Conservation (phyloP, 768 basidiomycete species). For the Suillus occidentalis region DNA sequence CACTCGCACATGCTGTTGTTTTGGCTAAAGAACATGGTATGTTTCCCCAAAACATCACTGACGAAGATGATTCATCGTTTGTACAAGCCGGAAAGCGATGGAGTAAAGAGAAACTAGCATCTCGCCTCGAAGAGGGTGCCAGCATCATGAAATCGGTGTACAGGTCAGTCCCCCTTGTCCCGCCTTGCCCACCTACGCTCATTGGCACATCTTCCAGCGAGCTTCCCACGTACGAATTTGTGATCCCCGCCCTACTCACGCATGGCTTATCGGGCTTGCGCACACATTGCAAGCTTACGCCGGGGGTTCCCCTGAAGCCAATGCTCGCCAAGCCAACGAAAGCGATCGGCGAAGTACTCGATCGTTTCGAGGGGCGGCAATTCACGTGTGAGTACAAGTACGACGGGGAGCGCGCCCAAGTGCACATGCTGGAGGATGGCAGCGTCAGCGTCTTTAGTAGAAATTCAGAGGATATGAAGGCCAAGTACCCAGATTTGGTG, state of each 20-base stretch:
- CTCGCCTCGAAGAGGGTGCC: constrained; percentile 73
- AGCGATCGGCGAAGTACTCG: constrained; percentile 95
- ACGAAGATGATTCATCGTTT: constrained; percentile 4
- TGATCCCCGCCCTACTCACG: constrained; percentile 86
- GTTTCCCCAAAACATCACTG: constrained; percentile 7
- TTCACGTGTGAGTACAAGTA: constrained; percentile 99
- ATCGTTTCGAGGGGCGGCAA: constrained; percentile 90
- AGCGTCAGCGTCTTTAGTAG: constrained; percentile 90
- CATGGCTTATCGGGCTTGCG: constrained; percentile 70
- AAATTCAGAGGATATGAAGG: constrained; percentile 99
- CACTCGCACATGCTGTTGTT: constrained; percentile 89
- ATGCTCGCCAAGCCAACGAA: constrained; percentile 99
- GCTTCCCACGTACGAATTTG: constrained; percentile 87
- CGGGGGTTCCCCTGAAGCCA: constrained; percentile 95
- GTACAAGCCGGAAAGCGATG: constrained; percentile 67
- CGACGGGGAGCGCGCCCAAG: constrained; percentile 96
- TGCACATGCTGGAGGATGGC: constrained; percentile 83
- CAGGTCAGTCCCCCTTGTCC: constrained; percentile 53
- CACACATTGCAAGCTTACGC: constrained; percentile 84
- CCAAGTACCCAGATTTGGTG: constrained; percentile 98
- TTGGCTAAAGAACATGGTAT: constrained; percentile 67
- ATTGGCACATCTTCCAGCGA: constrained; percentile 54
- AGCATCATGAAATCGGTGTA: constrained; percentile 87
- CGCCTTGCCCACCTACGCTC: neutral
- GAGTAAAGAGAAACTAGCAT: constrained; percentile 69